Conservation (phyloP, 75 land plant genomes). For the Pinus tabuliformis region DNA sequence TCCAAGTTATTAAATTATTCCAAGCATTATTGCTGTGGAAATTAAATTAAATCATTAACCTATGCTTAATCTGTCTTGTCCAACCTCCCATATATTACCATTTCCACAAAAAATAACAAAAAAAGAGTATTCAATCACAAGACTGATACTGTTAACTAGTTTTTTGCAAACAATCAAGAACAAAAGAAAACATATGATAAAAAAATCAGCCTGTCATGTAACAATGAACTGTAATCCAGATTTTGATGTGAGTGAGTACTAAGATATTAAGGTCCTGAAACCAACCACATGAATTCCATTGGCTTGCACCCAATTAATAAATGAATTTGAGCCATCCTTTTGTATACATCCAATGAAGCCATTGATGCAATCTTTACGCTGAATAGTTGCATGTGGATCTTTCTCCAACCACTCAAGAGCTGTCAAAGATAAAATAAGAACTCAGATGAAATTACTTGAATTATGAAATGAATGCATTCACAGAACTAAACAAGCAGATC, state of each 20-base stretch:
- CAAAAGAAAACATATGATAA: neutral
- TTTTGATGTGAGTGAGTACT: neutral
- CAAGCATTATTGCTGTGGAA: neutral
- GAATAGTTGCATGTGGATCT: constrained; percentile 60
- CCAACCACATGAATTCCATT: constrained; percentile 66
- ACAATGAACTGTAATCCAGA: neutral
- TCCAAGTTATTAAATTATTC: neutral
- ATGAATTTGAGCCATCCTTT: constrained; percentile 75
- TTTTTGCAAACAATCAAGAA: neutral
- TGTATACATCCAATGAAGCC: constrained; percentile 72
- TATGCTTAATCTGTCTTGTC: constrained; percentile 1
- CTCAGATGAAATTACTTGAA: neutral
- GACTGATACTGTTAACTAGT: neutral
- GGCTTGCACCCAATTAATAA: constrained; percentile 73
- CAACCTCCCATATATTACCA: neutral
- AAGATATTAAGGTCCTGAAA: neutral
- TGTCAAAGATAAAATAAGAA: constrained; percentile 25
- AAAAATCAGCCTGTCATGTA: neutral
- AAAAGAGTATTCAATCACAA: neutral
- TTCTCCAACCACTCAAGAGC: constrained; percentile 79
- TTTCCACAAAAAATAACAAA: neutral
- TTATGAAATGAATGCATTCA: neutral
- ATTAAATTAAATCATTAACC: constrained; percentile 1
- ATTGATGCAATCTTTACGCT: constrained; percentile 83
- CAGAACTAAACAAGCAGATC: neutral